Conservation (phyloP, 192 early-diverging fungal species). For the Rhizophagus sp. region DNA sequence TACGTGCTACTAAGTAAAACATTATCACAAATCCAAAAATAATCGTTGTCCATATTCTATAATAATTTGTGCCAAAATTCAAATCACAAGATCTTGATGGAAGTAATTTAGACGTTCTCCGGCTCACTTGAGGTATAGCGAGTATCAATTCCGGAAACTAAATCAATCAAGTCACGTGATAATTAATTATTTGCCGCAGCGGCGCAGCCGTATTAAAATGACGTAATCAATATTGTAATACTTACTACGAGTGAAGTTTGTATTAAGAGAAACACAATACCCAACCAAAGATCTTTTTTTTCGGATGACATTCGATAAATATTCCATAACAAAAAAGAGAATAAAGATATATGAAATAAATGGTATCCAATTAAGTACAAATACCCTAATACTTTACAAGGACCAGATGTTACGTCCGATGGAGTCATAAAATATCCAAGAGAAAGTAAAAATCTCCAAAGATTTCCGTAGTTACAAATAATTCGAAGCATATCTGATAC, state of each 20-base stretch:
- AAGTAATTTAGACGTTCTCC: too few species aligned
- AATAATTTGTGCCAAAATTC: not conserved
- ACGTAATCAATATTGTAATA: not conserved
- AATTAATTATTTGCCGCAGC: too few species aligned
- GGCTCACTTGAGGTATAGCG: not conserved
- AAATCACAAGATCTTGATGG: not conserved
- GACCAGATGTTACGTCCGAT: not conserved
- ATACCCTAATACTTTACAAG: not conserved
- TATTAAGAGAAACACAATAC: not conserved
- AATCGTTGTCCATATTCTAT: not conserved
- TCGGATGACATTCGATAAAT: not conserved
- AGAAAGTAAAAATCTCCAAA: not conserved
- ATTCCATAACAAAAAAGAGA: not conserved
- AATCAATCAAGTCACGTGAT: not conserved
- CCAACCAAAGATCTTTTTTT: not conserved
- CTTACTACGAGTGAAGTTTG: not conserved
- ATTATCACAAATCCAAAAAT: not conserved
- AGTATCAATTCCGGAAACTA: not conserved
- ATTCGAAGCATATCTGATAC: not conserved
- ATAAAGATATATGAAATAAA: not conserved
- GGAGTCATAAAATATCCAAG: not conserved
- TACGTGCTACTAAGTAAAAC: not conserved
- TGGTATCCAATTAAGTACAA: not conserved
- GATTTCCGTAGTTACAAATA: not conserved
- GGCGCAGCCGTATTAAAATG: not conserved